Conservation (phyloP, 2,329 filamentous ascomycete species). For the Arachnomyces sp. region DNA sequence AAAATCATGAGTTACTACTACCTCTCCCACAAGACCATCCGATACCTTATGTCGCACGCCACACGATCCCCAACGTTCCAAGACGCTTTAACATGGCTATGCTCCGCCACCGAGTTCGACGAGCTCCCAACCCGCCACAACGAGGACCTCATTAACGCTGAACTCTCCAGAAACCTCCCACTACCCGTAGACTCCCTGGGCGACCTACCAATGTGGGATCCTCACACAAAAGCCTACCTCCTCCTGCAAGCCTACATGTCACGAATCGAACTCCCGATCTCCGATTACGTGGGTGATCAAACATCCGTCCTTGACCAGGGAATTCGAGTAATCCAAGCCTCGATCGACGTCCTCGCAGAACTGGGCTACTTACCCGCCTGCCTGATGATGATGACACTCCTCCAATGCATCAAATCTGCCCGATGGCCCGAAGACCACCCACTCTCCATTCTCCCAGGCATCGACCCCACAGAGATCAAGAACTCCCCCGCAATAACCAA, state of each 20-base stretch:
- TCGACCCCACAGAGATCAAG: slow-evolving; percentile 29
- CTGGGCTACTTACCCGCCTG: slow-evolving; percentile 72
- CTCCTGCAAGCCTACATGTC: slow-evolving; percentile 93
- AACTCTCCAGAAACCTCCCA: slow-evolving; percentile 74
- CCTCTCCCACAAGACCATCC: slow-evolving; percentile 87
- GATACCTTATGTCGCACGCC: slow-evolving; percentile 68
- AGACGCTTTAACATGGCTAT: slow-evolving; percentile 87
- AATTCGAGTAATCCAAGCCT: slow-evolving; percentile 92
- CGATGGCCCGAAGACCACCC: slow-evolving; percentile 81
- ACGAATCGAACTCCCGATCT: slow-evolving; percentile 83
- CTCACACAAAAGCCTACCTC: slow-evolving; percentile 92
- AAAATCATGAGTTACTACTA: slow-evolving; percentile 99
- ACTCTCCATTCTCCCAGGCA: slow-evolving; percentile 68
- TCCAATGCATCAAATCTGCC: slow-evolving; percentile 88
- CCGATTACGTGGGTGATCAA: slow-evolving; percentile 94
- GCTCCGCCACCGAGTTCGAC: slow-evolving; percentile 86
- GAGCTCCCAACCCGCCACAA: slow-evolving; percentile 97
- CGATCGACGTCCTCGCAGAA: slow-evolving; percentile 87
- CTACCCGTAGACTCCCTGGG: slow-evolving; percentile 55
- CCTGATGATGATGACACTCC: slow-evolving; percentile 69
- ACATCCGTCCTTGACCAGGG: slow-evolving; percentile 83
- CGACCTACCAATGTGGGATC: slow-evolving; percentile 86
- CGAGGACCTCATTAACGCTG: slow-evolving; percentile 91
- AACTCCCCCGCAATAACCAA: slow-evolving; percentile 18
- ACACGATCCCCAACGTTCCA: slow-evolving; percentile 68